phyloP scores from a whole-genome alignment of 441 rosid species.

The Euphorbia schlechtendalii region DNA sequence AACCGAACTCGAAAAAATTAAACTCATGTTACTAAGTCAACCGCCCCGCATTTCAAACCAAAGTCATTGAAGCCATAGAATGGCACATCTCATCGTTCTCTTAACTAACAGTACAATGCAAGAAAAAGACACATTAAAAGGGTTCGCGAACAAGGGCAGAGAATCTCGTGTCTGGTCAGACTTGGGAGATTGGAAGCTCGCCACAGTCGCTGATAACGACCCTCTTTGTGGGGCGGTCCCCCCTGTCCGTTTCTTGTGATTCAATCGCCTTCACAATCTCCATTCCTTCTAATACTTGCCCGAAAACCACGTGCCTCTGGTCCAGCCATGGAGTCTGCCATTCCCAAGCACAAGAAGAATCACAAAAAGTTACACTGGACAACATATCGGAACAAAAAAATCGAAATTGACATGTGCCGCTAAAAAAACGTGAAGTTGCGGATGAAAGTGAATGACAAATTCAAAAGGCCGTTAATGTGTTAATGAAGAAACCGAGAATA shows the following conservation, averaged over 20 bases:
- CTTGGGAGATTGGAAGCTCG: constrained; percentile 71
- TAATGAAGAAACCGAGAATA: constrained; percentile 15
- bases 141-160: constrained; percentile 1
- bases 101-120: background rate
- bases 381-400: no score
- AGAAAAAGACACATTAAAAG: background rate
- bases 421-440: no score
- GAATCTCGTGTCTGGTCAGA: constrained; percentile 20
- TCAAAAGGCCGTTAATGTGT: no score
- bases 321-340: constrained; percentile 94
- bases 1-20: no score
- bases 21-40: no score
- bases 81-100: no score
- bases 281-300: constrained; percentile 96
- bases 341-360: constrained; percentile 16
- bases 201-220: constrained; percentile 76
- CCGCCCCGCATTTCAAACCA: no score
- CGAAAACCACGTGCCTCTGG: constrained; percentile 91
- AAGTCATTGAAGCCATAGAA: no score
- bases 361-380: no score
- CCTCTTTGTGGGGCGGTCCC: constrained; percentile 90
- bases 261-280: constrained; percentile 77
- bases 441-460: no score
- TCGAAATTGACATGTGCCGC: no score
- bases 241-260: constrained; percentile 88